Conservation (phyloP, 768 basidiomycete species). For the Tricholoma hemisulphureum region DNA sequence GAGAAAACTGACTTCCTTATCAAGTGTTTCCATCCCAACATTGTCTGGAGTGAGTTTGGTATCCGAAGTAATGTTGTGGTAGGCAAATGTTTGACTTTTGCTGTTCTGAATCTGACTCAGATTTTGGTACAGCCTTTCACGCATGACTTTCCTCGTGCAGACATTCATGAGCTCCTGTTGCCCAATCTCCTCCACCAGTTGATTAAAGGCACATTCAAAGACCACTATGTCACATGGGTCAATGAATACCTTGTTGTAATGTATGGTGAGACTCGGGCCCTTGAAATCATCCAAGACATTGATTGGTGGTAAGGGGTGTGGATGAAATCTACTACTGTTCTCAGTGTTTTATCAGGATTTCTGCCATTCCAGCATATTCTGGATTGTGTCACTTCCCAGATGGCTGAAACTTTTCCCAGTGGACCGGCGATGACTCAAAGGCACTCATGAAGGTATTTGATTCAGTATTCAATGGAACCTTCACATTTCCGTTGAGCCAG, state of each 20-base stretch:
- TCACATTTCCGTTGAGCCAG: background rate
- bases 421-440: conserved; percentile 34
- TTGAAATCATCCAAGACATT: conserved; percentile 32
- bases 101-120: background rate
- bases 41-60: background rate
- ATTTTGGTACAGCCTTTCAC: conserved; percentile 3
- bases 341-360: conserved; percentile 17
- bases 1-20: background rate
- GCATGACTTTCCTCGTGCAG: conserved; percentile 6
- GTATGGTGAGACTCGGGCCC: conserved; percentile 11
- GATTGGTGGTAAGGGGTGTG: conserved; percentile 23
- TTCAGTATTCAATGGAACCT: background rate
- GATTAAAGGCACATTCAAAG: too few species aligned
- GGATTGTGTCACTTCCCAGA: conserved; percentile 19
- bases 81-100: background rate
- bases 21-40: background rate
- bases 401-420: conserved; percentile 27
- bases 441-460: conserved; percentile 31
- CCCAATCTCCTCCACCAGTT: too few species aligned
- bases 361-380: conserved; percentile 12
- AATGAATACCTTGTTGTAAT: conserved; percentile 19
- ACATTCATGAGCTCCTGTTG: too few species aligned
- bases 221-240: conserved; percentile 13
- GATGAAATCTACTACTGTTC: background rate
- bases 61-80: background rate